Evolutionary conservation across 768 basidiomycete species (phyloP), one percentile per base, ranked within the genome.

Genomic region (Suillus decipiens): DNA sequence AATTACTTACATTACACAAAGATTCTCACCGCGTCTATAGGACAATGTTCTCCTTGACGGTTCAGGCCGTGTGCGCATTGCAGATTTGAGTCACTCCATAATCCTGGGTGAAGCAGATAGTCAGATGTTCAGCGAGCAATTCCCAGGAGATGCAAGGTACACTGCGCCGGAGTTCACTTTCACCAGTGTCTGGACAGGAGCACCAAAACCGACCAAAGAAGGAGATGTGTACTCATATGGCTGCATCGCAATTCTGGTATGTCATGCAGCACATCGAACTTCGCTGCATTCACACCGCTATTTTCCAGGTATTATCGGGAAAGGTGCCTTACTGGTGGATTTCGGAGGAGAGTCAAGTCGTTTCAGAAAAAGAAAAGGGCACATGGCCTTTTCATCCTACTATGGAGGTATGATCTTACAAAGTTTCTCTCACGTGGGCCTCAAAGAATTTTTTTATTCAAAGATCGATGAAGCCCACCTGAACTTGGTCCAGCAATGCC

Each of bases 201-300:
- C 2, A 17, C 54, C n/a, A 55, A 55, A 55, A 8, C 36, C 34
- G 2, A 36, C 34, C 7, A 54, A 36, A 54, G 54, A 22, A 34
- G 33, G 34, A n/a, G 53, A 55, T 36, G n/a, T 55, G n/a, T 55
- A 55, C 55, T 58, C 54, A 11, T 50, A 50, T 31, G 34, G 53
- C n/a, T 54, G 53, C 12, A 4, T 54, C n/a, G 34, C n/a, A 5
- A n/a, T 36, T 22, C 34, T 54, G 34, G 53, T 54, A 10, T 2
- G 53, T 54, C 7, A 12, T 54, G 34, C 6, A 17, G 28, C 33
- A 12, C 51, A 53, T 53, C 12, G 8, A 22, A 2, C 5, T 54
- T 36, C n/a, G 11, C 5, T 53, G 51, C 28, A 11, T 34, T 34
- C 34, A n/a, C 31, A 33, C 33, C 6, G 4, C 10, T 11, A 12